These are phyloP conservation scores for Leccinum variicolor DNA, from an alignment of 768 basidiomycete genomes.

Conservation along the genomic window DNA sequence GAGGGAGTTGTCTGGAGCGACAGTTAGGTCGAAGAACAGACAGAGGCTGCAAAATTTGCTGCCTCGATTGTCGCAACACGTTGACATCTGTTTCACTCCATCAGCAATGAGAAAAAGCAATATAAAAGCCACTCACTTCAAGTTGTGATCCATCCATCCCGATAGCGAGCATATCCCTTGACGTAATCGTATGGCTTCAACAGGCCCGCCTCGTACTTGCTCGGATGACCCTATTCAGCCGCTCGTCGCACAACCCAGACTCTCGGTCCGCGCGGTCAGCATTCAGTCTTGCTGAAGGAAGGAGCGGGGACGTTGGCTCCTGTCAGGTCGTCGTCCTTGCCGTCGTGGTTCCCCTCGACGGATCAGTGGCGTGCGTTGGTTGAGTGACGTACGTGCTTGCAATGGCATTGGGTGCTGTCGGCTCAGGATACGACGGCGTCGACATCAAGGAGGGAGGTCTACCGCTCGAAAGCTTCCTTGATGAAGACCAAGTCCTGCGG, in stretches of 20 bases:
- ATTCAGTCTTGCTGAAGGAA: slow-evolving; percentile 70
- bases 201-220: slow-evolving; percentile 95
- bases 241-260: slow-evolving; percentile 84
- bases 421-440: slow-evolving; percentile 19
- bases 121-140: slow-evolving; percentile 42
- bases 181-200: slow-evolving; percentile 96
- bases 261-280: slow-evolving; percentile 95
- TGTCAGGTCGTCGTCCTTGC: slow-evolving; percentile 20
- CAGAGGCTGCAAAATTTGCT: slow-evolving; percentile 86
- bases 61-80: slow-evolving; percentile 86
- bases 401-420: slow-evolving; percentile 1
- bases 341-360: slow-evolving; percentile 10
- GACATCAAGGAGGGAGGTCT: slow-evolving; percentile 41
- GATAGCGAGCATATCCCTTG: slow-evolving; percentile 90
- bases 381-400: slow-evolving; percentile 13
- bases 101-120: neutral
- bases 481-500: slow-evolving; percentile 89
- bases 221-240: slow-evolving; percentile 84
- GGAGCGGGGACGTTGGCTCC: slow-evolving; percentile 44
- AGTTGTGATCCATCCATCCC: slow-evolving; percentile 95
- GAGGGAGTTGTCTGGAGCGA: too few species aligned
- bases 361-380: slow-evolving; percentile 16
- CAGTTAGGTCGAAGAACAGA: slow-evolving; percentile 36
- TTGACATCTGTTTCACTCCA: slow-evolving; percentile 34
- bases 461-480: slow-evolving; percentile 94